Base-by-base conservation (phyloP, 2,329 filamentous ascomycete species). In the Pyricularia sp. region DNA sequence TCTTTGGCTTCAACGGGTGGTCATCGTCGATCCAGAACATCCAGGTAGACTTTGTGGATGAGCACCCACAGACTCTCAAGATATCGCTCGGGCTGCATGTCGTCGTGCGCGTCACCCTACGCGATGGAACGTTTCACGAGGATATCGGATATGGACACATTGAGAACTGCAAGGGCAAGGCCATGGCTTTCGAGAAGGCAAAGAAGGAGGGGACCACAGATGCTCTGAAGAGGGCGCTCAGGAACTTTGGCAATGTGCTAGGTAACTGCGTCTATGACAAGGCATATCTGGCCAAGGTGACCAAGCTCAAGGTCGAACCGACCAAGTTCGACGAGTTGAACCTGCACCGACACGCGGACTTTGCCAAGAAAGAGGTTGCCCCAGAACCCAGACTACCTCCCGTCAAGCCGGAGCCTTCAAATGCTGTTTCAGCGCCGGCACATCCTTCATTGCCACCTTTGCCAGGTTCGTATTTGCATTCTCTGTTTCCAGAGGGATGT, bases 191-290 rank as follows among this genome's bases (percentile, higher is more conserved):
- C 75, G 95, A 99, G 78, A 99, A 99, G 80, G 94, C 95, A 0
- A 99, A 98, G 82, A 99, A 99, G 78, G 94, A 98, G 81, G 96
- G 93, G 9, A 96, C 93, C 2, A 98, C 96, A 11, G 95, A 99
- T 80, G 95, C 89, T 1, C 77, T 99, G 76, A 99, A 99, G 80
- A 86, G 95, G 72, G 88, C 95, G 1, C 77, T 99, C 75, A 86
- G 94, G 70, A 97, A 89, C 72, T 99, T 99, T 79, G 95, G 95
- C 70, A 98, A 98, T 74, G 91, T 98, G 20, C 83, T 99, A 68
- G 95, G 95, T n/a, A 99, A 98, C 77, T 99, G 95, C 82, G 89
- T 99, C 70, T 98, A 99, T 79, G 95, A 99, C 81, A 97, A 97
- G 79, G 90, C 94, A 71, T 99, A 97, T 77, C 83, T 99, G 69